Evolutionary conservation across 2,329 filamentous ascomycete genomes (phyloP), one percentile per base, ranked within the genome.

Genomic region (Mollisiaceae sp.): DNA sequence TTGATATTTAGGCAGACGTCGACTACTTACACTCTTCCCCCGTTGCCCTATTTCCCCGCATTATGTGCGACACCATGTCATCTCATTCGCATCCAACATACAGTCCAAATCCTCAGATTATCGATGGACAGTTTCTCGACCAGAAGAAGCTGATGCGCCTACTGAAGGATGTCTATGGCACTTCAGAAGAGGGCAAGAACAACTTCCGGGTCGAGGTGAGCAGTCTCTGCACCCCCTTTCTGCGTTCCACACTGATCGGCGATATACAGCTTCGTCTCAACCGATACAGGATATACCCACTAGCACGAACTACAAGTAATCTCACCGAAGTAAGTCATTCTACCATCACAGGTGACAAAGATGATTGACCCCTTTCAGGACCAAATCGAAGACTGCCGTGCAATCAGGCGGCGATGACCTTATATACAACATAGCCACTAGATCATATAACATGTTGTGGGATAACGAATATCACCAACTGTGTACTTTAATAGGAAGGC

Each of bases 251-350:
- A 20, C 54, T 67, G 18, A 64, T 45, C 14, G 4, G 55, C 22
- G 9, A 14, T 20, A 27, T 43, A 38, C 32, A 71, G 70, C 57
- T 72, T 22, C 59, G 70, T 15, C 61, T 69, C 15, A 72, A 72
- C 38, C 67, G 66, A 22, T 72, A 72, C 54, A 70, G 70, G 24
- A 71, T 71, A 32, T 71, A 71, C 45, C 65, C 65, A 43, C 64
- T 60, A n/a, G 64, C 67, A 11, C 22, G 63, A 38, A 14, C n/a
- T 8, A 62, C 3, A 20, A 14, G 39, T 11, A 38, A n/a, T 22
- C 66, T 70, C 47, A 67, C 68, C 5, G 64, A 70, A 22, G 67
- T 70, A 67, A 20, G 60, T 14, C 8, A 18, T 41, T 14, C 24
- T 32, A 8, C 18, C 36, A 24, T 11, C 20, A 36, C 27, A 9